Base-by-base conservation (phyloP, 208 protist genomes). In the Novymonas esmeraldas region DNA sequence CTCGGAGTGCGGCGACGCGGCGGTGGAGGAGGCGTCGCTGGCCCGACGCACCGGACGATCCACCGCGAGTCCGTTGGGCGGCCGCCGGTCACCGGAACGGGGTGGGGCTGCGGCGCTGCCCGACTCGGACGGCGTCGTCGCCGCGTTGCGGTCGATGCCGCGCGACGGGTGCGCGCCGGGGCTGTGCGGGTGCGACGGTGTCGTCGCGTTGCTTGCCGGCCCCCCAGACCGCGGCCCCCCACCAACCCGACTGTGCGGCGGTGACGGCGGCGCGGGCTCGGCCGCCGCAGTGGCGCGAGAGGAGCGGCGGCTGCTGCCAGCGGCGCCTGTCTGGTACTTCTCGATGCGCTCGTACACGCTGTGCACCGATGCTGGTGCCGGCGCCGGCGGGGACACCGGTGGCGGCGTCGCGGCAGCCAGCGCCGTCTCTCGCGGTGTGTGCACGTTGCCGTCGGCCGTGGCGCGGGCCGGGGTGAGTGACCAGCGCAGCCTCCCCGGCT, bases 271-370 rank as follows among this genome's bases (percentile, higher is more conserved):
- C 26, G 46, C 36, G 36, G 20, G n/a, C 36, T 61, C 22, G 24
- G 18, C 33, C 38, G 22, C 28, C 5, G 22, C 31, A 3, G 28
- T 45, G 16, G 14, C 54, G 28, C 20, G 66, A 0, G 45, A 22
- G 33, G 16, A n/a, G 31, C 34, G 55, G 34, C 18, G 55, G 38
- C 36, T 59, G 29, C 66, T 59, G 20, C 10, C 46, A 11, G 42
- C 44, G 0, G 55, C 46, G n/a, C 39, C 24, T 36, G 26, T 48
- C 18, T 50, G 55, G 29, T 61, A 31, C 45, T 46, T 42, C 14
- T 34, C 55, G 24, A 56, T 31, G 14, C n/a, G n/a, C 41, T 55
- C 45, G 49, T 70, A 70, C 18, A 36, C 34, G 48, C 33, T 61
- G 9, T 49, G 22, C 36, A 20, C 31, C 31, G 45, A 7, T 3